These are phyloP conservation scores for Blastocystis sp. DNA, from an alignment of 352 stramenopile genomes.

Conservation along the genomic window DNA sequence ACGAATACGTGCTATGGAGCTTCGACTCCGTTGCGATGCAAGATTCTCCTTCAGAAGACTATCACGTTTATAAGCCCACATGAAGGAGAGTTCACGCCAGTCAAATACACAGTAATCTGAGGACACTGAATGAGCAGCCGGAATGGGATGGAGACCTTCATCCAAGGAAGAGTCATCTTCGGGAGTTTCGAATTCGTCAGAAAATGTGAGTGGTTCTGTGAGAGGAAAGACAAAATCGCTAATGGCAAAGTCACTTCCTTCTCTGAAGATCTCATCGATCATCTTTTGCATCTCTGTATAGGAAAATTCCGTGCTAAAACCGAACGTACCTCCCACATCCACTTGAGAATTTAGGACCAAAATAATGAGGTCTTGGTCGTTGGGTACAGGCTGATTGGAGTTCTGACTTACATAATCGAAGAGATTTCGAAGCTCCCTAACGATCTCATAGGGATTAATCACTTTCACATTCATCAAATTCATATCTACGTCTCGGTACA, in stretches of 20 bases:
- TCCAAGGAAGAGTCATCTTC: too few species aligned
- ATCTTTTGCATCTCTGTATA: conserved; percentile 42
- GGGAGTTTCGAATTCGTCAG: too few species aligned
- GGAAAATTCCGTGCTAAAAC: conserved; percentile 45
- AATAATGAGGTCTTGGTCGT: conserved; percentile 7
- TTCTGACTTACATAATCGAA: conserved; percentile 2
- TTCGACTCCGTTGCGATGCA: not conserved
- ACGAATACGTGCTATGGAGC: not conserved
- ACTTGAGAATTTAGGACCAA: conserved; percentile 18
- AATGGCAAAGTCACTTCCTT: conserved; percentile 43
- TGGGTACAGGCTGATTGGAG: conserved; percentile 16
- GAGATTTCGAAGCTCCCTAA: not conserved
- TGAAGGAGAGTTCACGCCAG: conserved; percentile 2
- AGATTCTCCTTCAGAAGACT: not conserved
- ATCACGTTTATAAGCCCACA: not conserved
- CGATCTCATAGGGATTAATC: conserved; percentile 48
- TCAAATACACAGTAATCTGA: not conserved
- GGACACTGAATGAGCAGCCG: not conserved
- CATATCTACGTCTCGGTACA: conserved; percentile 28
- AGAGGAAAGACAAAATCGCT: conserved; percentile 58
- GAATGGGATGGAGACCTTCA: too few species aligned
- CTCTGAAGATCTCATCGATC: conserved; percentile 53
- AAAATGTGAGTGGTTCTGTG: conserved; percentile 3
- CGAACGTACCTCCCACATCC: not conserved
- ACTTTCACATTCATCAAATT: conserved; percentile 33